phyloP scores from a whole-genome alignment of 139 green algal species.

The Picochlorum sp. region DNA sequence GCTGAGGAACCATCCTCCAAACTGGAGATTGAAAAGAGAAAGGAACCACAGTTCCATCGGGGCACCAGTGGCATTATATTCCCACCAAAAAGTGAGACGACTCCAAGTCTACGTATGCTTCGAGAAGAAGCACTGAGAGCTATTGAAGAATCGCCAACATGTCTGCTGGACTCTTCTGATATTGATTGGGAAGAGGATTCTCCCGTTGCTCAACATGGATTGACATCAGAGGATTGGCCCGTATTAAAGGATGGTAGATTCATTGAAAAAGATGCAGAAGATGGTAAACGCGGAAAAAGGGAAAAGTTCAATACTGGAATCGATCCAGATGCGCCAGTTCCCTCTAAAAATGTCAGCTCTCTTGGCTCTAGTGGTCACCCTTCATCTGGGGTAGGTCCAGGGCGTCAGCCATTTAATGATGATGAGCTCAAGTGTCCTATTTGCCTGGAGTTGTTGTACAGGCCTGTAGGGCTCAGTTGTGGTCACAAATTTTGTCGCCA shows the following conservation, averaged over 20 bases:
- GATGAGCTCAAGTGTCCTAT: slow-evolving; percentile 22
- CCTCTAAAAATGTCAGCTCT: not conserved
- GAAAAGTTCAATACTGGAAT: not conserved
- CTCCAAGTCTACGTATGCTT: not conserved
- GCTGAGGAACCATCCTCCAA: not conserved
- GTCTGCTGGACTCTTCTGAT: slow-evolving; percentile 16
- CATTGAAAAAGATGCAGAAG: not conserved
- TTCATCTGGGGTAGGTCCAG: slow-evolving; percentile 2
- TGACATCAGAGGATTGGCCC: slow-evolving; percentile 1
- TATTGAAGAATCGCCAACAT: slow-evolving; percentile 10
- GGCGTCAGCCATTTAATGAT: slow-evolving; percentile 6
- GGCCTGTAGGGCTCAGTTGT: slow-evolving; percentile 32
- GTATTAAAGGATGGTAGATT: not conserved
- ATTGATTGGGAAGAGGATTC: slow-evolving; percentile 13
- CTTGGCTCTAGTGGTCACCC: not conserved
- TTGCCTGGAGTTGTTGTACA: slow-evolving; percentile 39
- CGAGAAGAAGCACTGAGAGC: not conserved
- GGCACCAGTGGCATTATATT: not conserved
- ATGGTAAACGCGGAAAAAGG: not conserved
- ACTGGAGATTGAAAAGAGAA: not conserved
- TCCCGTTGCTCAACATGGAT: not conserved
- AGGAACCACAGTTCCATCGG: not conserved
- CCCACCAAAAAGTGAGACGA: slow-evolving; percentile 4
- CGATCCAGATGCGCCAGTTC: slow-evolving; percentile 3
- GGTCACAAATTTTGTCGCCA: slow-evolving; percentile 36